These are phyloP conservation scores for Barnettozyma pratensis DNA, from an alignment of 805 yeast genomes.

Conservation along the genomic window DNA sequence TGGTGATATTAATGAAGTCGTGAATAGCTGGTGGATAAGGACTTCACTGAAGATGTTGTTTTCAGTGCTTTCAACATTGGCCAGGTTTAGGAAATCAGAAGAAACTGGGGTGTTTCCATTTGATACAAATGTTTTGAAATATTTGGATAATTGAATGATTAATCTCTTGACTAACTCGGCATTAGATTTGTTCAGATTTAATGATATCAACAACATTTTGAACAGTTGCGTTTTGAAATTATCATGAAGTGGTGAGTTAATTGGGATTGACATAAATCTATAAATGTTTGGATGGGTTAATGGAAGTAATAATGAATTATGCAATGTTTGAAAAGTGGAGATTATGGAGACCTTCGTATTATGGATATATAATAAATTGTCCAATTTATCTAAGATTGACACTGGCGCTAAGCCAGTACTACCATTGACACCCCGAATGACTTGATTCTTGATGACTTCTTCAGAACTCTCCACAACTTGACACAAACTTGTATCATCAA, in stretches of 20 bases:
- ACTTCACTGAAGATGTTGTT: not conserved
- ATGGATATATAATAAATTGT: slow-evolving; percentile 16
- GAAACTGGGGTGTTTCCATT: not conserved
- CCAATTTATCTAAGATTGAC: not conserved
- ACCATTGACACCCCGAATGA: not conserved
- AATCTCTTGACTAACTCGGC: slow-evolving; percentile 29
- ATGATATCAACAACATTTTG: slow-evolving; percentile 41
- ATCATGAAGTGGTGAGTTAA: slow-evolving; percentile 27
- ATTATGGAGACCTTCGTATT: slow-evolving; percentile 44
- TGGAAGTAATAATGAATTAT: slow-evolving; percentile 49
- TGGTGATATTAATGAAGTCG: slow-evolving; percentile 21
- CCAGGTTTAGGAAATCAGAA: not conserved
- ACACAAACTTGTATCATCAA: slow-evolving; percentile 25
- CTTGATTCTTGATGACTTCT: not conserved
- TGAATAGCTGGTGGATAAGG: slow-evolving; percentile 4
- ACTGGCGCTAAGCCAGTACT: not conserved
- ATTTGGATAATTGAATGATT: slow-evolving; percentile 39
- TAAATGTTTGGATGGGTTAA: slow-evolving; percentile 52
- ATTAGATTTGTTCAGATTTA: slow-evolving; percentile 31
- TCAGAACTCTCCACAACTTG: not conserved
- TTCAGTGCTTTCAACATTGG: not conserved
- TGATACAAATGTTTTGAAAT: slow-evolving; percentile 29
- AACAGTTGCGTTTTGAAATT: slow-evolving; percentile 39
- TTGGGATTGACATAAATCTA: slow-evolving; percentile 44
- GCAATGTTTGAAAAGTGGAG: slow-evolving; percentile 46